A percentile compares a stretch with the other conserved stretches of the same genome.
phyloP scores from a whole-genome alignment of 345 rosid species.

The Pugionium cornutum region DNA sequence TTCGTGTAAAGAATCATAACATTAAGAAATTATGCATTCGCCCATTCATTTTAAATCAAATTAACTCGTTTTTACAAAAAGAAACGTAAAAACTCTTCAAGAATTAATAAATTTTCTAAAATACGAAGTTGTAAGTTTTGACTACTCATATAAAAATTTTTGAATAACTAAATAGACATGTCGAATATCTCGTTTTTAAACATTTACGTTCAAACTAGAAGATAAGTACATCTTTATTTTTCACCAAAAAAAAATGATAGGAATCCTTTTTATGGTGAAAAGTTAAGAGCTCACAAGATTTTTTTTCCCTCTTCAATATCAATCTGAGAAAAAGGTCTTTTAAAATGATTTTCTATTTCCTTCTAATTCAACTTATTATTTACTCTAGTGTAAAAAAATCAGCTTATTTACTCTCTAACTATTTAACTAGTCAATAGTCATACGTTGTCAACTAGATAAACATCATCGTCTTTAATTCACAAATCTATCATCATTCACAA shows the following conservation, averaged over 20 bases:
- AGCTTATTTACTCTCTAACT: too few species aligned
- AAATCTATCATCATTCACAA: slow-evolving; percentile 20
- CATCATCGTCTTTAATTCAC: slow-evolving; percentile 2
- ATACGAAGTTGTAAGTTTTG: background rate
- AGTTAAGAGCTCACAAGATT: too few species aligned
- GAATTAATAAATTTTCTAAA: background rate
- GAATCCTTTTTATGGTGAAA: background rate
- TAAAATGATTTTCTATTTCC: too few species aligned
- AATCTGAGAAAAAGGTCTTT: too few species aligned
- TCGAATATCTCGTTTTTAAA: background rate
- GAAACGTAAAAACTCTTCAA: background rate
- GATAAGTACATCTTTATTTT: too few species aligned
- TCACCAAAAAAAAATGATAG: background rate
- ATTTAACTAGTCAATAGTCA: too few species aligned
- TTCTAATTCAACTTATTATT: too few species aligned
- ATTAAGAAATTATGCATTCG: slow-evolving; percentile 1
- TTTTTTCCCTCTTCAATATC: too few species aligned
- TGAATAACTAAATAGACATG: background rate
- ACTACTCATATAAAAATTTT: too few species aligned
- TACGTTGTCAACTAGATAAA: background rate
- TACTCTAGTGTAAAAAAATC: too few species aligned
- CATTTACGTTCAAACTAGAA: too few species aligned
- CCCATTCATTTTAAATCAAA: slow-evolving; percentile 4
- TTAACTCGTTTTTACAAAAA: background rate
- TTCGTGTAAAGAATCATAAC: background rate